Base-by-base conservation (phyloP, 2,329 filamentous ascomycete genomes). In the Neofusicoccum kwambonambiense region DNA sequence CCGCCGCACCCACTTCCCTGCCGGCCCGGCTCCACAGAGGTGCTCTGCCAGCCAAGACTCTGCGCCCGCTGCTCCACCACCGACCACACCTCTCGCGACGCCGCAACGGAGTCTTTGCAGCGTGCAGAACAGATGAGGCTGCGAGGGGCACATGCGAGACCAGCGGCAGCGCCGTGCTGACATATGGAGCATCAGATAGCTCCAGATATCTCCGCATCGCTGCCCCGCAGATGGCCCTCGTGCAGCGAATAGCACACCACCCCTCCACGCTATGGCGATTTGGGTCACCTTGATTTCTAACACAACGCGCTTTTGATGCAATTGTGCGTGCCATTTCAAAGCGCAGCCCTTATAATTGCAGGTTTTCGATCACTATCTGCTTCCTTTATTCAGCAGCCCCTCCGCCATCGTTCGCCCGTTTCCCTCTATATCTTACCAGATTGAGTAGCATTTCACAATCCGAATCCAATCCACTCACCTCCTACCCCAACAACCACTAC, bases 161-260 rank as follows among this genome's bases (percentile, higher is more conserved):
- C 9, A 31, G 52, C 39, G 17, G 52, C 52, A 8, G n/a, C 51
- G 51, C 13, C 35, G 17, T 17, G 45, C 42, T n/a, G 8, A 45
- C 8, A 22, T 22, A 22, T 3, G 42, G 15, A 17, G 15, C 15
- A 17, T 5, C 4, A 9, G 15, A 31, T 31, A 31, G 7, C 42
- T 12, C 42, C 42, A n/a, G 7, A 8, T 17, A 44, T 34, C 52
- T 57, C 52, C 52, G 19, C 54, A 35, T 11, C 8, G 11, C 11
- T 54, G 37, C 56, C 56, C 56, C 56, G 56, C 56, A 60, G 37
- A 34, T 9, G 37, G 7, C 22, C 22, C 6, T 11, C 52, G 42
- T 7, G 22, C 41, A 31, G 54, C 56, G 56, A 39, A 60, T 60
- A 37, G 56, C 56, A 60, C 56, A 47, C 56, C 56, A 60, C 56